Evolutionary conservation across 345 rosid genomes (phyloP), one percentile per base, ranked within the genome.

Genomic region (Sonneratia alba): DNA sequence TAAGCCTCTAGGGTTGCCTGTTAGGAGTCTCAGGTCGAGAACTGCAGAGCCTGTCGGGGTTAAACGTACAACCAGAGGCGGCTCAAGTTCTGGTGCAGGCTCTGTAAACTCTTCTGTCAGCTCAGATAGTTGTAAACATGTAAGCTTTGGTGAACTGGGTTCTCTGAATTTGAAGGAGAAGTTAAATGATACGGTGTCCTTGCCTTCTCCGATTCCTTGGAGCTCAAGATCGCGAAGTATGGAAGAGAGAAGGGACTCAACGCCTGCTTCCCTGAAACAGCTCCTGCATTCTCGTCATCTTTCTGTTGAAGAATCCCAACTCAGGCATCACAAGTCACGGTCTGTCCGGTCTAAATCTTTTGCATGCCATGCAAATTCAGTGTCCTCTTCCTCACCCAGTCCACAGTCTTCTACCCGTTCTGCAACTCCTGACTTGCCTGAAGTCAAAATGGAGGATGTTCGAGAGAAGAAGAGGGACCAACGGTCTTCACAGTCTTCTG

Each of bases 1-100:
- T 16, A 84, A 80, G 72, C 82, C 97, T 16, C 71, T 89, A 81
- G 96, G 93, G 8, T 89, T 93, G 78, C 98, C 98, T 0, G 79
- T 91, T 80, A 83, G 92, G 84, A 93, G 92, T 77, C 83, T 93
- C 48, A 86, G 81, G 70, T 83, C 88, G 6, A 78, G 78, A 68
- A 59, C 55, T 38, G 70, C 38, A 32, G 74, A 70, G 66, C 63
- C 19, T 36, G 79, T 13, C 71, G 48, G 74, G 66, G 18, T 77
- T 67, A 77, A 75, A 36, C 66, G 68, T 67, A 71, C 76, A 47
- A 77, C 77, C 73, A 82, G 77, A 75, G 75, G 83, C 76, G 62
- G 76, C 66, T 76, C 83, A 40, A 27, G 36, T 38, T 59, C 76
- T 68, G 70, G 83, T 77, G 75, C 85, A 56, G 55, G 76, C 32